Percentiles rank a stretch among this genome's conserved stretches.
phyloP scores from a whole-genome alignment of 108 stramenopile genomes.

The Nitzschia putrida region DNA sequence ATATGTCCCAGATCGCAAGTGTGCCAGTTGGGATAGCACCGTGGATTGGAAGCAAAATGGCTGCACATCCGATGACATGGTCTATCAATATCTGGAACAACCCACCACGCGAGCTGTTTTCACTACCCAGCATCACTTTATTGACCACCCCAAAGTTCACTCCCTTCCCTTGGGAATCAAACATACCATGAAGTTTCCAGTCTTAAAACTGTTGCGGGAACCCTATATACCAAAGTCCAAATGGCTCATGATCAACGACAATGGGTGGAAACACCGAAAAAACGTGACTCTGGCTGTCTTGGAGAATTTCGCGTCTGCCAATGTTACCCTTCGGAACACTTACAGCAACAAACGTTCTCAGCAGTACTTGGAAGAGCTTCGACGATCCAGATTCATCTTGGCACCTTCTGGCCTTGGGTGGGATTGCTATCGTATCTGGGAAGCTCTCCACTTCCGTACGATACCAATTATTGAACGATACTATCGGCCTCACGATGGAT shows the following conservation, averaged over 20 bases:
- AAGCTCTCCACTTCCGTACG: constrained; percentile 38
- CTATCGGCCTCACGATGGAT: constrained; percentile 42
- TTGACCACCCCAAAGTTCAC: constrained; percentile 52
- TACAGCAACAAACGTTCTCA: constrained; percentile 16
- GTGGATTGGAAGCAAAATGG: constrained; percentile 34
- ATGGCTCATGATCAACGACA: constrained; percentile 43
- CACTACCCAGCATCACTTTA: constrained; percentile 48
- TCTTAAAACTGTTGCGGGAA: constrained; percentile 7
- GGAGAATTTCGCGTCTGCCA: constrained; percentile 36
- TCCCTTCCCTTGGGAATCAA: constrained; percentile 50
- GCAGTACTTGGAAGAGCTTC: constrained; percentile 28
- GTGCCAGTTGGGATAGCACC: constrained; percentile 33
- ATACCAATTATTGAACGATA: constrained; percentile 55
- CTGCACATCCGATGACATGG: background rate
- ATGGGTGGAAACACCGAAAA: constrained; percentile 17
- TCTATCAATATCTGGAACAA: constrained; percentile 42
- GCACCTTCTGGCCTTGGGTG: constrained; percentile 57
- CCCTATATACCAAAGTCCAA: constrained; percentile 13
- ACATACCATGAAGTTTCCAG: constrained; percentile 9
- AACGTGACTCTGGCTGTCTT: constrained; percentile 37
- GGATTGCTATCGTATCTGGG: constrained; percentile 62
- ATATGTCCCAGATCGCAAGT: constrained; percentile 32
- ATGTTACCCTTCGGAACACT: constrained; percentile 24
- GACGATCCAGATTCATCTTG: constrained; percentile 47
- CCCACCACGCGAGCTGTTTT: constrained; percentile 44